Conservation (phyloP, 257 asterid genomes). For the Salvia miltiorrhiza region DNA sequence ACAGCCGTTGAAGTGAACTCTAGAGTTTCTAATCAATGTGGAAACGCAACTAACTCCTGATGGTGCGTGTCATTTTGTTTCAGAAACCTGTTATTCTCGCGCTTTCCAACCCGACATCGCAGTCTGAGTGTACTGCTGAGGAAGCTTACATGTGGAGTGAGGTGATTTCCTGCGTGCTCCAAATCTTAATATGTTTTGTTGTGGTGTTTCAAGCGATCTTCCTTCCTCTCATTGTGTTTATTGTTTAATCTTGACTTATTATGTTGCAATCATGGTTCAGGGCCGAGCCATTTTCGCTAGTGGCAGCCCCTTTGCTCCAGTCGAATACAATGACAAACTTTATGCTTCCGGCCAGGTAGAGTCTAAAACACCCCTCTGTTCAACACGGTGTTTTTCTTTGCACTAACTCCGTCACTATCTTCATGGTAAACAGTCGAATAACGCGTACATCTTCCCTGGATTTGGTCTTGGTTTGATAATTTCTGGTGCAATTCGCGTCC, state of each 20-base stretch:
- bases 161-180: constrained; percentile 33
- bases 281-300: constrained; percentile 77
- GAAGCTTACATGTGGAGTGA: constrained; percentile 89
- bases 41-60: not conserved
- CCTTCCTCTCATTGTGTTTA: not conserved
- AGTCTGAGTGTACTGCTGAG: constrained; percentile 91
- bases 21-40: not conserved
- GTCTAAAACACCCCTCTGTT: constrained; percentile 3
- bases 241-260: constrained; percentile 13
- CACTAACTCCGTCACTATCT: constrained; percentile 5
- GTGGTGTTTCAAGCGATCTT: not conserved
- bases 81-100: constrained; percentile 89
- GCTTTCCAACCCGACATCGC: constrained; percentile 93
- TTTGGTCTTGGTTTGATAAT: constrained; percentile 87
- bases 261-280: constrained; percentile 23
- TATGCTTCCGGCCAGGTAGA: constrained; percentile 59
- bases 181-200: not conserved
- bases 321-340: constrained; percentile 49
- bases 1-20: not conserved
- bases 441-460: constrained; percentile 91
- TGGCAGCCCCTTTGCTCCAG: constrained; percentile 70
- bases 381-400: not conserved
- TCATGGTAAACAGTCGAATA: constrained; percentile 63
- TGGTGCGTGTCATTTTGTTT: constrained; percentile 9
- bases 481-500: constrained; percentile 93